Percentiles rank a stretch among this genome's conserved stretches.
Evolutionary conservation across 192 early-diverging fungal species (phyloP).

Genomic region (Linnemannia zychae): DNA sequence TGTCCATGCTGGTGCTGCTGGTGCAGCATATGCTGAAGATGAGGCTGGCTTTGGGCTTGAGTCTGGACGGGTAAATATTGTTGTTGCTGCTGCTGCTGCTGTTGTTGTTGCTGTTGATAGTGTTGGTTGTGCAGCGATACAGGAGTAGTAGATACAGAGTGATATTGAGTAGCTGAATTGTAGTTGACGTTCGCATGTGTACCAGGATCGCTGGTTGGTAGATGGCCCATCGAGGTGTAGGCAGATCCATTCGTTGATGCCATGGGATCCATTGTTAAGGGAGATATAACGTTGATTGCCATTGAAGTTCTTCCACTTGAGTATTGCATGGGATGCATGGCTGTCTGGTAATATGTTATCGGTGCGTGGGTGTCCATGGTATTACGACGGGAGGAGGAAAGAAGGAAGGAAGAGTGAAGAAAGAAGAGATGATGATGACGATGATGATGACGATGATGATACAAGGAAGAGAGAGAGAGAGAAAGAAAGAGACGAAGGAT

Average conservation of each 20-base stretch:
- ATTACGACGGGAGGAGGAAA: background rate
- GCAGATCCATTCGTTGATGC: conserved; percentile 1
- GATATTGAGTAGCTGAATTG: conserved; percentile 25
- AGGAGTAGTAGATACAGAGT: conserved; percentile 26
- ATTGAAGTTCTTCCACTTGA: conserved; percentile 14
- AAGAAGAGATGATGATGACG: background rate
- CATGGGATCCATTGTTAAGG: conserved; percentile 29
- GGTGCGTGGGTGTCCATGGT: conserved; percentile 33
- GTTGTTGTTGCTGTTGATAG: conserved; percentile 29
- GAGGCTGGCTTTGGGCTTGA: conserved; percentile 26
- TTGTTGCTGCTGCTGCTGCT: conserved; percentile 38
- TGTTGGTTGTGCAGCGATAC: conserved; percentile 18
- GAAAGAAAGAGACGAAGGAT: background rate
- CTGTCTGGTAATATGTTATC: conserved; percentile 40
- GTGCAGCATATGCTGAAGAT: conserved; percentile 27
- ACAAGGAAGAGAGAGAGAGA: background rate
- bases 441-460: background rate
- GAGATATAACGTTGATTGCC: conserved; percentile 16
- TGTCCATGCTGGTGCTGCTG: conserved; percentile 25
- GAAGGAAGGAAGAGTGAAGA: background rate
- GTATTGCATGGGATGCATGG: conserved; percentile 30
- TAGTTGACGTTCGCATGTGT: conserved; percentile 7
- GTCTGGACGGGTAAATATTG: conserved; percentile 39
- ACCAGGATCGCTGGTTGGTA: conserved; percentile 6
- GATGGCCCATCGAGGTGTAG: background rate